These are phyloP conservation scores for Globisporangium abappressorium DNA, from an alignment of 352 stramenopile genomes.

Conservation along the genomic window DNA sequence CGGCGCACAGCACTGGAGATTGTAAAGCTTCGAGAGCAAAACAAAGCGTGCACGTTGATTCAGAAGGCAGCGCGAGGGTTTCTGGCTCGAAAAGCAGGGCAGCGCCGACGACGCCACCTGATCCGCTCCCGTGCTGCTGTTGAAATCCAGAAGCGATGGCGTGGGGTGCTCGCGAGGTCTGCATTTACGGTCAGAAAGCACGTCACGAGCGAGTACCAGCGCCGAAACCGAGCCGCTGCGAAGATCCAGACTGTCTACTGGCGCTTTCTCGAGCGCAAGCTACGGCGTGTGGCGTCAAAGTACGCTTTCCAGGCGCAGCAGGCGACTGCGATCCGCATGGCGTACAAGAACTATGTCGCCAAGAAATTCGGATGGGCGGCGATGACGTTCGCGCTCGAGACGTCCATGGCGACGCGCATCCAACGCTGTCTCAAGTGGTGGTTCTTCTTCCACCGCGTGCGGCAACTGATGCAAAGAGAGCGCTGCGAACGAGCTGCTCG, in stretches of 20 bases:
- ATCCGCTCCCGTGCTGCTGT: background rate
- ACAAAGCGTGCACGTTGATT: slow-evolving; percentile 19
- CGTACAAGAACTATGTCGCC: slow-evolving; percentile 57
- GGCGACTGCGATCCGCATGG: slow-evolving; percentile 34
- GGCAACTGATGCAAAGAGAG: slow-evolving; percentile 10
- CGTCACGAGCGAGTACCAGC: slow-evolving; percentile 11
- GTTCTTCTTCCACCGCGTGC: slow-evolving; percentile 29
- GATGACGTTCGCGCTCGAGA: slow-evolving; percentile 33
- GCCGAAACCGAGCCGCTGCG: slow-evolving; percentile 27
- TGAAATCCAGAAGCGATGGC: slow-evolving; percentile 29
- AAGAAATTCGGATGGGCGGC: slow-evolving; percentile 69
- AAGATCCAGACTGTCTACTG: slow-evolving; percentile 43
- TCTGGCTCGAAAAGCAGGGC: slow-evolving; percentile 19
- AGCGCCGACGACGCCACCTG: slow-evolving; percentile 17
- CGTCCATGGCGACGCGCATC: slow-evolving; percentile 36
- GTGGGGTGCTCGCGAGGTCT: slow-evolving; percentile 21
- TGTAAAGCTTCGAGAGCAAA: background rate
- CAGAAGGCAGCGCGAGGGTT: slow-evolving; percentile 20
- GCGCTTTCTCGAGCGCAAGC: slow-evolving; percentile 23
- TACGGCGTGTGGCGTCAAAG: slow-evolving; percentile 16
- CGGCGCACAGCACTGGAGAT: slow-evolving; percentile 12
- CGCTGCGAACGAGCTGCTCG: slow-evolving; percentile 23
- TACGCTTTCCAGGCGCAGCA: slow-evolving; percentile 19
- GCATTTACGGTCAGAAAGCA: background rate
- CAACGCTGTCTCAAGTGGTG: slow-evolving; percentile 27